Percentiles rank a stretch among this genome's conserved stretches.
phyloP scores from a whole-genome alignment of 331 rosid species.

The Malus hybrid region DNA sequence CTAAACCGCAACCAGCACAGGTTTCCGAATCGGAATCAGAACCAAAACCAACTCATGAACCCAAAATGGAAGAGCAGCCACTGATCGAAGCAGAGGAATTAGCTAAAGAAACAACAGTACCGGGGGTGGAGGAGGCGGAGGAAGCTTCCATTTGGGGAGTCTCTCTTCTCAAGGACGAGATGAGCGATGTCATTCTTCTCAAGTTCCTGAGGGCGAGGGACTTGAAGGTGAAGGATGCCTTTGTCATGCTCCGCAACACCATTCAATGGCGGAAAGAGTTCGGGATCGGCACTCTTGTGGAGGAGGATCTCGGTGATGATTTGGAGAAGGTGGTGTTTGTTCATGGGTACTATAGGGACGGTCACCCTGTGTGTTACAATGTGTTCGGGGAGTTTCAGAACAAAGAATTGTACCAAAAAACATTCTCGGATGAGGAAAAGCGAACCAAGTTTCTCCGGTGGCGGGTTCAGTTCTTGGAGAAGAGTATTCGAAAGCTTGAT shows the following conservation, averaged over 20 bases:
- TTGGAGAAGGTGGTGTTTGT: slow-evolving; percentile 76
- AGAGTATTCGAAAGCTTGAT: slow-evolving; percentile 74
- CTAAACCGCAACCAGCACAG: not conserved
- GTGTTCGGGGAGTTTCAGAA: slow-evolving; percentile 91
- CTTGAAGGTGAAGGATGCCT: slow-evolving; percentile 59
- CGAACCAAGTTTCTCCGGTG: slow-evolving; percentile 60
- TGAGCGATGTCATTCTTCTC: slow-evolving; percentile 68
- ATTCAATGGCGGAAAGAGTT: slow-evolving; percentile 67
- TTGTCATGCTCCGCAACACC: slow-evolving; percentile 59
- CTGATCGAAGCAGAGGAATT: slow-evolving; percentile 27
- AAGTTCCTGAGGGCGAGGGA: slow-evolving; percentile 88
- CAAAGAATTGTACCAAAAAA: slow-evolving; percentile 58
- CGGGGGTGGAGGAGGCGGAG: not conserved
- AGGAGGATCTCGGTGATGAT: slow-evolving; percentile 72
- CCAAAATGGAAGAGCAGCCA: slow-evolving; percentile 29
- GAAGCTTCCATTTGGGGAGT: slow-evolving; percentile 74
- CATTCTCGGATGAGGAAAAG: slow-evolving; percentile 49
- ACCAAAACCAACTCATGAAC: not conserved
- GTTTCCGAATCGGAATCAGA: slow-evolving; percentile 12
- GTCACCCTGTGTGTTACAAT: slow-evolving; percentile 79
- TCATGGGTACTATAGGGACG: slow-evolving; percentile 64
- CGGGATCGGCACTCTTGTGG: slow-evolving; percentile 52
- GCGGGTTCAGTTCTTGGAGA: slow-evolving; percentile 80
- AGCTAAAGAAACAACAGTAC: not conserved
- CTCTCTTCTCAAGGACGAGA: slow-evolving; percentile 65